Conservation (phyloP, 495 filamentous ascomycete genomes). For the Mycothermus thermophilus region DNA sequence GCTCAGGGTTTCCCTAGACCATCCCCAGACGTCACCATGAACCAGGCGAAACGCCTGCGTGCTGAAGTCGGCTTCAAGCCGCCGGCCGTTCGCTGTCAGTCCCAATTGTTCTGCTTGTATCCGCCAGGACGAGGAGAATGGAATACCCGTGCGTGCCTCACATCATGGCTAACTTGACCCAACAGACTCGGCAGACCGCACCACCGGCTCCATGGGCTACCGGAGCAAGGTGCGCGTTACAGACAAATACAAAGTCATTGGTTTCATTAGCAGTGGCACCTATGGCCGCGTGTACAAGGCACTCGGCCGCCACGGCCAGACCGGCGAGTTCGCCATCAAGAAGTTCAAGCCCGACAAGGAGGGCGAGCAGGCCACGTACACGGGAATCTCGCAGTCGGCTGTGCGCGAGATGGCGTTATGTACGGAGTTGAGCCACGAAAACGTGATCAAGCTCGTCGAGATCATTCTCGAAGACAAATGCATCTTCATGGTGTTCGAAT, state of each 20-base stretch:
- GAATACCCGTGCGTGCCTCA: not conserved
- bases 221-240: constrained; percentile 77
- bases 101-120: not conserved
- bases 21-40: constrained; percentile 9
- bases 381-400: constrained; percentile 93
- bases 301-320: constrained; percentile 51
- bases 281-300: constrained; percentile 99
- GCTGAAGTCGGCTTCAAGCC: constrained; percentile 14
- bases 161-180: constrained; percentile 11
- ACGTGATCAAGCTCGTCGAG: constrained; percentile 83
- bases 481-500: constrained; percentile 99
- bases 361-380: constrained; percentile 86
- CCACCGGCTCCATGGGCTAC: constrained; percentile 41
- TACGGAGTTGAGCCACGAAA: constrained; percentile 76
- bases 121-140: too few relatives aligned
- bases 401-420: constrained; percentile 98
- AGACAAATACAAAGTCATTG: constrained; percentile 87
- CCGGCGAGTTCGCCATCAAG: constrained; percentile 89
- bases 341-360: constrained; percentile 99
- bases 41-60: constrained; percentile 8
- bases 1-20: not conserved
- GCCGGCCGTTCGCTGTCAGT: constrained; percentile 9
- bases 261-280: constrained; percentile 97
- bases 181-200: constrained; percentile 34
- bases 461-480: constrained; percentile 98